Evolutionary conservation across 2,329 filamentous ascomycete genomes (phyloP).

Genomic region (Paecilomyces fulvus): DNA sequence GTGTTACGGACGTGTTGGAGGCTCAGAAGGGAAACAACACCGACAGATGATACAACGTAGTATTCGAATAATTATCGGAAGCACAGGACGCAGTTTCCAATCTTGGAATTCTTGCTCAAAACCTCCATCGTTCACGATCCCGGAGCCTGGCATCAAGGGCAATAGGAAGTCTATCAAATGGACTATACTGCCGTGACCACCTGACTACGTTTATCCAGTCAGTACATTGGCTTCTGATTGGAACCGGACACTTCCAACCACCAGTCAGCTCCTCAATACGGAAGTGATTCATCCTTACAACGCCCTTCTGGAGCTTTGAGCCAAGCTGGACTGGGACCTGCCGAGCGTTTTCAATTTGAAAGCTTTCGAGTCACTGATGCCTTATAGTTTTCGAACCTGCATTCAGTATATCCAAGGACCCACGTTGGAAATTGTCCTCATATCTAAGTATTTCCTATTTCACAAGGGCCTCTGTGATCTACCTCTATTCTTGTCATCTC

Average conservation of each 20-base stretch:
- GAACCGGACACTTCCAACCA: not conserved
- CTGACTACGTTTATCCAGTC: not conserved
- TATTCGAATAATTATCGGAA: not conserved
- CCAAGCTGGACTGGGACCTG: too few species aligned
- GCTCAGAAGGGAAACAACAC: not conserved
- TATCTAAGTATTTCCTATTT: not conserved
- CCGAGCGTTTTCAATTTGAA: too few species aligned
- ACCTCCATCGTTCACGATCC: not conserved
- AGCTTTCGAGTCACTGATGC: too few species aligned
- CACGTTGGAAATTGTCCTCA: too few species aligned
- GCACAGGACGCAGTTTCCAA: not conserved
- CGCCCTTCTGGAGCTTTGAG: too few species aligned
- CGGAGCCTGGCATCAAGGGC: too few species aligned
- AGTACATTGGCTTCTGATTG: not conserved
- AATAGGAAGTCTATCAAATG: not conserved
- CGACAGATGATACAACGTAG: not conserved
- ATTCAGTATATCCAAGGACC: too few species aligned
- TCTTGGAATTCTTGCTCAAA: not conserved
- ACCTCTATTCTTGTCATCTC: not conserved
- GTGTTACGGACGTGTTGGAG: not conserved
- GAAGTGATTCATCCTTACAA: too few species aligned
- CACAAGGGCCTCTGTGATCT: not conserved
- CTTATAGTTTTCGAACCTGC: too few species aligned
- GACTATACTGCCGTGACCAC: not conserved
- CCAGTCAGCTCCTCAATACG: too few species aligned